Percentiles rank a stretch among this genome's conserved stretches.
These are phyloP conservation scores for Tubosaeta sp. DNA, from an alignment of 768 basidiomycete genomes.

Conservation along the genomic window DNA sequence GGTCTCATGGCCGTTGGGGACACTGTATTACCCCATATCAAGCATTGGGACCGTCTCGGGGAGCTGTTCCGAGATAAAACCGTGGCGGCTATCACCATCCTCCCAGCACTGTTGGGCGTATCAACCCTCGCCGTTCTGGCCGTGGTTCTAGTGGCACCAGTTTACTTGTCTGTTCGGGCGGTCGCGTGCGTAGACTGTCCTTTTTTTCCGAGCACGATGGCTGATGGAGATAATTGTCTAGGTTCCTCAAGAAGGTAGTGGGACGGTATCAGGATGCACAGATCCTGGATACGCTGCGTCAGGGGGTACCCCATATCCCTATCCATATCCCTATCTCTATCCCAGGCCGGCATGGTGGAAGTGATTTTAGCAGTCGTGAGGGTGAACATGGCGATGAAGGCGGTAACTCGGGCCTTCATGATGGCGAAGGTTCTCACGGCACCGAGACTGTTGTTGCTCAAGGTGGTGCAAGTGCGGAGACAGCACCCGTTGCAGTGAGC, in stretches of 20 bases:
- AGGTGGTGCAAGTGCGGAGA: background rate
- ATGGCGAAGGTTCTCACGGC: background rate
- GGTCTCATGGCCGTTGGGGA: constrained; percentile 18
- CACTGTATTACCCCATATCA: constrained; percentile 14
- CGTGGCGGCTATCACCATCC: constrained; percentile 1
- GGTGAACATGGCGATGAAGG: background rate
- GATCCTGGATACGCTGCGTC: background rate
- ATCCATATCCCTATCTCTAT: background rate
- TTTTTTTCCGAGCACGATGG: background rate
- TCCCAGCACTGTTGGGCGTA: constrained; percentile 18
- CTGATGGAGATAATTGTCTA: background rate
- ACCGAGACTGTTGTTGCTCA: background rate
- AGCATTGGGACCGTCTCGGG: constrained; percentile 18
- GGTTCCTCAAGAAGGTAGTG: background rate
- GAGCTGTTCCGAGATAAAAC: constrained; percentile 1
- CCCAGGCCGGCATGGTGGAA: background rate
- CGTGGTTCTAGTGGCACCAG: constrained; percentile 3
- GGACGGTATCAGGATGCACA: background rate
- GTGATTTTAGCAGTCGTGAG: background rate
- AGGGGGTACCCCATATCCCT: background rate
- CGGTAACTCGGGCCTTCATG: background rate
- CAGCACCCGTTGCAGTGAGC: background rate
- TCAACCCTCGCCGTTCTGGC: constrained; percentile 15
- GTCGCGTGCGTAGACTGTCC: constrained; percentile 6
- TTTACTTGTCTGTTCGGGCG: constrained; percentile 1